Percentiles rank a stretch among this genome's conserved stretches.
Conservation (phyloP, 805 yeast species). For the Schwanniomyces sp. region DNA sequence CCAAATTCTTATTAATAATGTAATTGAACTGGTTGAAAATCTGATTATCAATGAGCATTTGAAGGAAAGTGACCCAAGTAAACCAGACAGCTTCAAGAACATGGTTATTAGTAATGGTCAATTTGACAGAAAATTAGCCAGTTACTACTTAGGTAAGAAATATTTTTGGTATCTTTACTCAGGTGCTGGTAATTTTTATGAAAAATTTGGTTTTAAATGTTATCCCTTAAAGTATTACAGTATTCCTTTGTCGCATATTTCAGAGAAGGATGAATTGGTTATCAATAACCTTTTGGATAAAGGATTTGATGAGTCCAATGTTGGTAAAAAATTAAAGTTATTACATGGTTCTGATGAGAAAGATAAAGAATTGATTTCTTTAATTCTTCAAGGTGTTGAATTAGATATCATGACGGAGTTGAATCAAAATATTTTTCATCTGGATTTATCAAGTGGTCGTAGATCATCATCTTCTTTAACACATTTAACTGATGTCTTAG, state of each 20-base stretch:
- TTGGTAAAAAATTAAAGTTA: conserved; percentile 30
- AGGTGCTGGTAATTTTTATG: conserved; percentile 69
- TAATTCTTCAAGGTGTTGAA: conserved; percentile 33
- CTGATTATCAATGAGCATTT: conserved; percentile 25
- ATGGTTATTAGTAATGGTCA: conserved; percentile 30
- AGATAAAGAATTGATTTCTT: conserved; percentile 30
- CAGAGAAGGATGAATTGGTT: conserved; percentile 14
- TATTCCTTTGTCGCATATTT: conserved; percentile 22
- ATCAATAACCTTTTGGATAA: conserved; percentile 19
- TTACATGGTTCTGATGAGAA: conserved; percentile 19
- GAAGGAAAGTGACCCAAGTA: conserved; percentile 17
- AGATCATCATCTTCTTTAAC: conserved; percentile 34
- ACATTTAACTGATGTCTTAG: conserved; percentile 23
- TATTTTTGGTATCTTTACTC: conserved; percentile 59
- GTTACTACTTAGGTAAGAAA: conserved; percentile 32
- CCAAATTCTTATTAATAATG: conserved; percentile 19
- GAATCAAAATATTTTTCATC: conserved; percentile 31
- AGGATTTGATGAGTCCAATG: conserved; percentile 1
- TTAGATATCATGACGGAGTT: conserved; percentile 36
- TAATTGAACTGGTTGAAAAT: conserved; percentile 31
- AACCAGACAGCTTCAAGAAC: conserved; percentile 28
- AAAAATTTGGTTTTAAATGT: conserved; percentile 55
- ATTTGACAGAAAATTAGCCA: conserved; percentile 29
- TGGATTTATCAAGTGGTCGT: conserved; percentile 29
- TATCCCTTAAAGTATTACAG: conserved; percentile 35